These are phyloP conservation scores for Lotmaria passim DNA, from an alignment of 208 protist genomes.

Conservation along the genomic window DNA sequence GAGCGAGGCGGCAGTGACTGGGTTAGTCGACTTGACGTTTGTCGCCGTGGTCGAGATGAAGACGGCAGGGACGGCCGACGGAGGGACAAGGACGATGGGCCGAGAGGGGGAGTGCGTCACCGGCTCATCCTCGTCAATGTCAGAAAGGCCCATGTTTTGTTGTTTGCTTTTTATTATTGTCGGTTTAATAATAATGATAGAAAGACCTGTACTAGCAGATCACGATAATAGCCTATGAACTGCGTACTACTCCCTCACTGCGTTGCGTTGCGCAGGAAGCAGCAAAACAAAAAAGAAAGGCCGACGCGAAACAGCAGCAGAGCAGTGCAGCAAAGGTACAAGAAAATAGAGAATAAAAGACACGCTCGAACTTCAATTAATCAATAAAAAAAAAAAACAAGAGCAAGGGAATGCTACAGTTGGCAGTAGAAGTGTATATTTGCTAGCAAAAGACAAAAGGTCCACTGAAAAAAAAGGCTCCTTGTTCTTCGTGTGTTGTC, in stretches of 20 bases:
- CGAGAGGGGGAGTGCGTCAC: conserved; percentile 17
- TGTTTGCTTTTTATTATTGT: not conserved
- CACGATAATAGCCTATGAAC: no score
- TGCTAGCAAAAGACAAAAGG: no score
- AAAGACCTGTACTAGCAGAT: not conserved
- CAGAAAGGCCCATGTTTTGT: conserved; percentile 68
- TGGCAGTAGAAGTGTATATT: no score
- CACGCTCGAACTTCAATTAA: not conserved
- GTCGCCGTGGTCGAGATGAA: no score
- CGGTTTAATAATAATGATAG: not conserved
- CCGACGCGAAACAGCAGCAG: no score
- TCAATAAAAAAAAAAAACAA: not conserved
- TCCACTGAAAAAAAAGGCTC: no score
- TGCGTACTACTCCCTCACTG: no score
- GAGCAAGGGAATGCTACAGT: no score
- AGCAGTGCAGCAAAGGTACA: not conserved
- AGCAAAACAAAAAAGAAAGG: not conserved
- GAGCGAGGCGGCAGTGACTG: not conserved
- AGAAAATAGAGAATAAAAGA: not conserved
- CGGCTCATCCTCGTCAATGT: conserved; percentile 80
- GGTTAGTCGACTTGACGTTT: no score
- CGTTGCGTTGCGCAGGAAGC: no score
- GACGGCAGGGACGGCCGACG: conserved; percentile 3
- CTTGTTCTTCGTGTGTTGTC: no score
- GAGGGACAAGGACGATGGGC: conserved; percentile 2